A percentile compares a stretch with the other conserved stretches of the same genome.
Evolutionary conservation across 768 basidiomycete genomes (phyloP).

Genomic region (Kwoniella dejecticola): DNA sequence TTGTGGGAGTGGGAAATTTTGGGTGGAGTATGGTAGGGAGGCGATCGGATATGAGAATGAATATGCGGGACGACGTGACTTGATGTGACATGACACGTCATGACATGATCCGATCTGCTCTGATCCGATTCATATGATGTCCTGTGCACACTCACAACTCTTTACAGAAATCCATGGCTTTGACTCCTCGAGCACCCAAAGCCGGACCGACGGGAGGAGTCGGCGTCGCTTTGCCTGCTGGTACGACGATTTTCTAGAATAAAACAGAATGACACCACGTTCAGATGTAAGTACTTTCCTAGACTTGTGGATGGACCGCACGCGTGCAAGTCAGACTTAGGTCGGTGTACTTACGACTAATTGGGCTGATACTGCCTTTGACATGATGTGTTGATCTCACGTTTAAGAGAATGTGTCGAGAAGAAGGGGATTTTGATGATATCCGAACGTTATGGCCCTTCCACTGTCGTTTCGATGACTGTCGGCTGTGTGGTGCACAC

Average conservation of each 20-base stretch:
- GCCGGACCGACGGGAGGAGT: conserved; percentile 96
- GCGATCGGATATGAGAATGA: neutral
- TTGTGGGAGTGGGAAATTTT: no score
- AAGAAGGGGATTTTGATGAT: no score
- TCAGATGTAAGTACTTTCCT: neutral
- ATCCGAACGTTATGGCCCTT: no score
- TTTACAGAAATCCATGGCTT: conserved; percentile 99
- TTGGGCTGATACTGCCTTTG: conserved; percentile 13
- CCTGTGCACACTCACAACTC: conserved; percentile 64
- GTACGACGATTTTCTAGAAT: conserved; percentile 66
- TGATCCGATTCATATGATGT: neutral
- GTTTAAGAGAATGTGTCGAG: no score
- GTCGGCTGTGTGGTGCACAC: no score
- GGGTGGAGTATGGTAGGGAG: no score
- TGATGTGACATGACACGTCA: no score
- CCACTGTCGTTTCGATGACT: no score
- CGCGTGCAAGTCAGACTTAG: neutral
- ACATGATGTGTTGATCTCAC: neutral
- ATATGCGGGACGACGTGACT: no score
- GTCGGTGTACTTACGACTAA: conserved; percentile 13
- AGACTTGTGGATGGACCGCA: neutral
- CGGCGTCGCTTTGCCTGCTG: conserved; percentile 92
- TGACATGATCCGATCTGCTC: no score
- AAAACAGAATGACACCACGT: neutral
- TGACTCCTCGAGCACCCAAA: conserved; percentile 95